Base-by-base conservation (phyloP, 2,329 filamentous ascomycete genomes). In the Corinectria fuckeliana region DNA sequence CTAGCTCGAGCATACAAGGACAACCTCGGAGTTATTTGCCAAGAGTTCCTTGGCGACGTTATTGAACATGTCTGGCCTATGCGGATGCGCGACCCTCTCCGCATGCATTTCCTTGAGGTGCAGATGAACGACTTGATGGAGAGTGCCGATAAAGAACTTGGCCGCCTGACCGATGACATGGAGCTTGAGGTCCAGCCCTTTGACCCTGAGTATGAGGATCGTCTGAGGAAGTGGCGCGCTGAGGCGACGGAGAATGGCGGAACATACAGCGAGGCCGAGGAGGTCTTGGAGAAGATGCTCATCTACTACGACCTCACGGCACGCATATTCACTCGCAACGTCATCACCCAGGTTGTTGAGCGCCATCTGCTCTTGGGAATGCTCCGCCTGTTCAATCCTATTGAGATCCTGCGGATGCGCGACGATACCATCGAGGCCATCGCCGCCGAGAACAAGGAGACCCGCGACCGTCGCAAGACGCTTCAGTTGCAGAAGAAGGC, bases 221-320 rank as follows among this genome's bases (percentile, higher is more conserved):
- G 81, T 1, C 74, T 84, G 50, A 73, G 78, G 25, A 77, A 73
- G 55, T 84, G 81, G 81, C 80, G 82, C 5, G 72, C 73, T 0
- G 72, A 77, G 6, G 71, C 75, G 0, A 77, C 77, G 0, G 72
- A 77, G 60, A 77, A 82, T 6, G 81, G 80, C 0, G 78, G 77
- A 23, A 76, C 75, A 0, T 83, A 81, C 64, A 79, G 77, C 2
- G 81, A 84, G 57, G 81, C 82, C 0, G 80, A 84, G 58, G 81
- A 84, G 68, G 81, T 84, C 0, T 66, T 83, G 23, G 82, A 84
- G 69, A 84, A 84, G 75, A 84, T 83, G 82, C 74, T 84, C 51
- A 84, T 84, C 61, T 84, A 82, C 73, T 84, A 84, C 61, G 81
- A 84, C 36, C 76, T 84, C 8, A 81, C 81, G 2, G 80, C 80